phyloP scores from a whole-genome alignment of 805 yeast genomes.

The Clavispora fructus region DNA sequence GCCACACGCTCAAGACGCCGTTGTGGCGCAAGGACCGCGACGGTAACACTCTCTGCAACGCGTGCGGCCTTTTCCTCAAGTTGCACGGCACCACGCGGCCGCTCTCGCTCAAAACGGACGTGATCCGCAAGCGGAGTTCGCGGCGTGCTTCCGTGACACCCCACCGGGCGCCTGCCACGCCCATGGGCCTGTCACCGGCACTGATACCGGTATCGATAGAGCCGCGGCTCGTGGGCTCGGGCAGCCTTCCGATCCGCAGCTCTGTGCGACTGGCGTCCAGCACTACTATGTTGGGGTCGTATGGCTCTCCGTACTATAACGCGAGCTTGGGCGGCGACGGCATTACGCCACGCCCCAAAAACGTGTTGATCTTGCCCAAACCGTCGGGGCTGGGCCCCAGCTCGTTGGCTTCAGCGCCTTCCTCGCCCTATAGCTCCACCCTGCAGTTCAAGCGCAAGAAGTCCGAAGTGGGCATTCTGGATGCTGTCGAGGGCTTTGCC shows the following conservation, averaged over 20 bases:
- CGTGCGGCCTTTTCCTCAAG: constrained; percentile 58
- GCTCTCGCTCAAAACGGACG: constrained; percentile 50
- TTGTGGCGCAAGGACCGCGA: constrained; percentile 56
- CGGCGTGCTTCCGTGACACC: constrained; percentile 20
- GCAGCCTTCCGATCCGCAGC: constrained; percentile 6
- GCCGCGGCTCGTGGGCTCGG: constrained; percentile 1
- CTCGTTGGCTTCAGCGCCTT: constrained; percentile 9
- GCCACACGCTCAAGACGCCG: constrained; percentile 57
- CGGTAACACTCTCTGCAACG: constrained; percentile 59
- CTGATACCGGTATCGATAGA: background rate
- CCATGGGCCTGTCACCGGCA: background rate
- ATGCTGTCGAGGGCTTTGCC: constrained; percentile 16
- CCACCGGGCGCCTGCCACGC: background rate
- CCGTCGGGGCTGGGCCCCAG: constrained; percentile 17
- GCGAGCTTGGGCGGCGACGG: constrained; percentile 6
- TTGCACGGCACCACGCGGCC: constrained; percentile 62
- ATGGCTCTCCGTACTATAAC: constrained; percentile 7
- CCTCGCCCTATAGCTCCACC: constrained; percentile 13
- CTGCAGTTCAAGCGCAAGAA: constrained; percentile 40
- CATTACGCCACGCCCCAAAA: constrained; percentile 24
- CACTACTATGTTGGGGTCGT: background rate
- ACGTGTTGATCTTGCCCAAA: constrained; percentile 38
- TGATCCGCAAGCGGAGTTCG: constrained; percentile 52
- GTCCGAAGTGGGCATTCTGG: constrained; percentile 29
- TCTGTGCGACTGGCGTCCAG: constrained; percentile 5